Percentiles rank a stretch among this genome's conserved stretches.
Conservation (phyloP, 2,329 filamentous ascomycete genomes). For the Stromatinia cepivora region DNA sequence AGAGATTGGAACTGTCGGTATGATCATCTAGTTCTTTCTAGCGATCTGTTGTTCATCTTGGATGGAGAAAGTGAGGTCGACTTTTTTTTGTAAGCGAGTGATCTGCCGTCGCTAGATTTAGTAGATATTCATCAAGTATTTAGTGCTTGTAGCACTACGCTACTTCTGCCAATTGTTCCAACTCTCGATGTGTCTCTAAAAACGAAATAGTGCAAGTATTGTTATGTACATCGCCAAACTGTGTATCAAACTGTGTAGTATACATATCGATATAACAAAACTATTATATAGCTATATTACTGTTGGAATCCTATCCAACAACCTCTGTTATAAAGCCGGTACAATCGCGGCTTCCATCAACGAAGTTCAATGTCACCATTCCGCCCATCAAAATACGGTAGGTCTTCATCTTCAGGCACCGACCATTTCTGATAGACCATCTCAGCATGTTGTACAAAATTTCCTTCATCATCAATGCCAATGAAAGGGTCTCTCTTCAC, state of each 20-base stretch:
- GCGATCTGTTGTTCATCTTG: too few relatives aligned
- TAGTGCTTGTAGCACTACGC: not conserved
- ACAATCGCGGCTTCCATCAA: not conserved
- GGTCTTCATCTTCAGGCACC: slow-evolving; percentile 9
- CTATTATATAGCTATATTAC: not conserved
- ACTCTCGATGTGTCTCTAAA: not conserved
- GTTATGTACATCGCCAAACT: not conserved
- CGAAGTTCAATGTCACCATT: not conserved
- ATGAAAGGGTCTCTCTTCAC: slow-evolving; percentile 5
- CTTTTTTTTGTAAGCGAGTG: not conserved
- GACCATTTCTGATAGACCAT: slow-evolving; percentile 22
- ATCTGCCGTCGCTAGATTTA: not conserved
- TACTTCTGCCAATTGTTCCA: not conserved
- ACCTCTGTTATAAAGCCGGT: not conserved
- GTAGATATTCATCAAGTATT: not conserved
- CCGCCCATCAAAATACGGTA: not conserved
- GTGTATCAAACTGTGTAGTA: not conserved
- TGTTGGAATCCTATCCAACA: too few relatives aligned
- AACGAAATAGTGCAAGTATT: too few relatives aligned
- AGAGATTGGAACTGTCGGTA: not conserved
- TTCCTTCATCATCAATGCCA: not conserved
- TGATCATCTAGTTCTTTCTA: not conserved
- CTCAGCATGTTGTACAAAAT: slow-evolving; percentile 13
- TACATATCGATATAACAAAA: not conserved
- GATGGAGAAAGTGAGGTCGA: not conserved